A percentile compares a stretch with the other conserved stretches of the same genome.
Conservation (phyloP, 106 monocot genomes). For the Gastrodia elata region DNA sequence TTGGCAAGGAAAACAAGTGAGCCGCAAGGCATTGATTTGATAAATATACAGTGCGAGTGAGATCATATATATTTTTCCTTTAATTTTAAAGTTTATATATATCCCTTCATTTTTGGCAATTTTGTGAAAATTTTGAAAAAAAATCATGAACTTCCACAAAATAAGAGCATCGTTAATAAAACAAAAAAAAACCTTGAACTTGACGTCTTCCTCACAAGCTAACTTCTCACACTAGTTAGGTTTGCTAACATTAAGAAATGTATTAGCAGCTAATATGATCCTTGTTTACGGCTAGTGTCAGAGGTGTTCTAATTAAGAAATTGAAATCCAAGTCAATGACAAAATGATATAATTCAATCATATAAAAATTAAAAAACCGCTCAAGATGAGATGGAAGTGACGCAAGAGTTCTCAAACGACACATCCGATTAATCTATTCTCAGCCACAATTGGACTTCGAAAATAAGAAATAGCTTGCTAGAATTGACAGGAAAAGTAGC, state of each 20-base stretch:
- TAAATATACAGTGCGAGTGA: too few relatives aligned
- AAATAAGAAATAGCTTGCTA: background rate
- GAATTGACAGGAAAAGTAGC: background rate
- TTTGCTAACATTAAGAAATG: background rate
- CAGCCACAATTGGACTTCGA: background rate
- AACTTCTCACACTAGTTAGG: background rate
- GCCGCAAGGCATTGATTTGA: too few relatives aligned
- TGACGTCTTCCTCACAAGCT: background rate
- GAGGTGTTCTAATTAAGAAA: background rate
- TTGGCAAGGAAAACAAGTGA: too few relatives aligned
- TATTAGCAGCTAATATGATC: background rate
- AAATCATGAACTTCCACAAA: too few relatives aligned
- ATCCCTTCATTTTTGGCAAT: too few relatives aligned
- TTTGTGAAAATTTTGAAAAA: too few relatives aligned
- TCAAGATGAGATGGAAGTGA: background rate
- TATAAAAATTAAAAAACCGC: background rate
- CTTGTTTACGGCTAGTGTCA: background rate
- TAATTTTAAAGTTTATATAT: too few relatives aligned
- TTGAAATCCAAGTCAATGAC: background rate
- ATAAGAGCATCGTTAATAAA: background rate
- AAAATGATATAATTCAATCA: background rate
- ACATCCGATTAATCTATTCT: background rate
- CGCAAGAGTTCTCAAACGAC: background rate
- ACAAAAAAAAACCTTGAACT: background rate
- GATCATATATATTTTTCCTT: too few relatives aligned